These are phyloP conservation scores for Thielaviopsis punctulata DNA, from an alignment of 2,329 filamentous ascomycete species.

Conservation along the genomic window DNA sequence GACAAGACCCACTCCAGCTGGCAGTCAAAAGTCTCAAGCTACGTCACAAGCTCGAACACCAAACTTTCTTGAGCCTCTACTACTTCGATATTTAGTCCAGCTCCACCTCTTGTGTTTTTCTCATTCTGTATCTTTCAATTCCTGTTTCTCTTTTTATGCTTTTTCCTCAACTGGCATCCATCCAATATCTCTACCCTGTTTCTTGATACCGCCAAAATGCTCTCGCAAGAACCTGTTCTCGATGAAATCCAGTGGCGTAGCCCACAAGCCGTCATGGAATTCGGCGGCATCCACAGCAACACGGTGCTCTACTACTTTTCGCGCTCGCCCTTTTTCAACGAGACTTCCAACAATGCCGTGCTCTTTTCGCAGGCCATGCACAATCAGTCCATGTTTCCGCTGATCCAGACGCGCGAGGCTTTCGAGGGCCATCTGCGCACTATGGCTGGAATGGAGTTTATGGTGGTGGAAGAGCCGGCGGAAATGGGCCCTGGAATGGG, in stretches of 20 bases:
- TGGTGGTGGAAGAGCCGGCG: slow-evolving; percentile 47
- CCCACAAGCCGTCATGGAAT: slow-evolving; percentile 29
- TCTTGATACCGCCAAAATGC: slow-evolving; percentile 20
- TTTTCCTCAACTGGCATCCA: not conserved
- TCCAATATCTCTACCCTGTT: not conserved
- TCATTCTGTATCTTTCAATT: not conserved
- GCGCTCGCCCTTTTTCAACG: slow-evolving; percentile 50
- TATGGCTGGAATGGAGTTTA: slow-evolving; percentile 50
- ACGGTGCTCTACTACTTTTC: slow-evolving; percentile 51
- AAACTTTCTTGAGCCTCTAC: too few species aligned
- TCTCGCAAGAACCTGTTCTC: slow-evolving; percentile 33
- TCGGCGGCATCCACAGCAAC: slow-evolving; percentile 46
- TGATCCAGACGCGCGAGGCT: slow-evolving; percentile 41
- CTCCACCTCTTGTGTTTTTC: not conserved
- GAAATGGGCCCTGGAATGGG: slow-evolving; percentile 47
- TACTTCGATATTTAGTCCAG: too few species aligned
- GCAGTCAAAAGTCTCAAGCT: not conserved
- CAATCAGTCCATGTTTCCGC: slow-evolving; percentile 39
- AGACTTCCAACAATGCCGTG: slow-evolving; percentile 49
- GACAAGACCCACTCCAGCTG: too few species aligned
- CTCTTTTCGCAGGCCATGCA: slow-evolving; percentile 44
- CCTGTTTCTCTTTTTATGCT: not conserved
- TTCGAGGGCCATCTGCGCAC: slow-evolving; percentile 45
- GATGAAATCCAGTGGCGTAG: slow-evolving; percentile 53
- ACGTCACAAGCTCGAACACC: too few species aligned